Evolutionary conservation across 1,139 yeast species (phyloP).

Genomic region (Pneumocystis canis): DNA sequence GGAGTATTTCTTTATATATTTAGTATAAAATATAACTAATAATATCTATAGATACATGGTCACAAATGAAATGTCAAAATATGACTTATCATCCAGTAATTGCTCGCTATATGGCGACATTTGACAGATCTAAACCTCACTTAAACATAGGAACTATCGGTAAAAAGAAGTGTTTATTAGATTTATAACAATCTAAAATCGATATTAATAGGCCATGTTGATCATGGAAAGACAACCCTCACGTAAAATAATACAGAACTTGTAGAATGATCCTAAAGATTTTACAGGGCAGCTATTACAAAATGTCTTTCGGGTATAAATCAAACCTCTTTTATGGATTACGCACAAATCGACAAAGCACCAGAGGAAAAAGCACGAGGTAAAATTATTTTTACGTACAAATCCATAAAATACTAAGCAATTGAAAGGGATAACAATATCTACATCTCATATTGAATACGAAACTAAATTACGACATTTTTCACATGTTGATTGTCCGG

Average conservation of each 20-base stretch:
- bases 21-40: neutral
- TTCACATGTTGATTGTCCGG: constrained; percentile 96
- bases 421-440: constrained; percentile 51
- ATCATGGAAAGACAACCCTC: constrained; percentile 95
- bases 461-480: constrained; percentile 86
- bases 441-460: constrained; percentile 94
- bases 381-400: constrained; percentile 16
- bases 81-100: neutral
- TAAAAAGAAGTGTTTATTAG: neutral
- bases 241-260: constrained; percentile 27
- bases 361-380: constrained; percentile 99
- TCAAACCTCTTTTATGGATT: constrained; percentile 87
- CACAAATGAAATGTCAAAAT: neutral
- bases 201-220: constrained; percentile 74
- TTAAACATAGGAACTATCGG: constrained; percentile 36
- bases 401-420: neutral
- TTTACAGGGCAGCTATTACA: constrained; percentile 69
- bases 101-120: constrained; percentile 40
- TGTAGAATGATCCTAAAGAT: neutral
- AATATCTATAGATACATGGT: neutral
- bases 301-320: constrained; percentile 79
- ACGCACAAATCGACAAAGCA: constrained; percentile 87
- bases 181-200: constrained; percentile 40
- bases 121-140: constrained; percentile 89
- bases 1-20: neutral